Evolutionary conservation across 2,329 filamentous ascomycete species (phyloP).

Genomic region (Plectosphaerella sp.): DNA sequence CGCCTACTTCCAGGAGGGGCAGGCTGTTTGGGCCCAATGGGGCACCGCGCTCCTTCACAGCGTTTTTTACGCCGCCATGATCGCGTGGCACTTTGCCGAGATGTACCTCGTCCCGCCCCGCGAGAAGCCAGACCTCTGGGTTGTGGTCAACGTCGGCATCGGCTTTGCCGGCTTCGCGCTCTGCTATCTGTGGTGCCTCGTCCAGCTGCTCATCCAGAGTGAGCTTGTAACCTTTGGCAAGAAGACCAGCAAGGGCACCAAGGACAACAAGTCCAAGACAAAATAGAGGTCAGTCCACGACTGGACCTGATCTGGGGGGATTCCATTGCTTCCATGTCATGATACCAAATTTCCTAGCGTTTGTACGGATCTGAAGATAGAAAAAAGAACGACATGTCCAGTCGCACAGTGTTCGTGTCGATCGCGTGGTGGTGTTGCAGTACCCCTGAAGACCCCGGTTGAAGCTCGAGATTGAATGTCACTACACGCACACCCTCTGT

Average conservation of each 20-base stretch:
- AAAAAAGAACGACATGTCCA: too few species aligned
- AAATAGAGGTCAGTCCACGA: background rate
- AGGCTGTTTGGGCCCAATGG: conserved; percentile 43
- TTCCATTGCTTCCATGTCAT: too few species aligned
- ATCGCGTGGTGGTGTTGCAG: too few species aligned
- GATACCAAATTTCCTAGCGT: too few species aligned
- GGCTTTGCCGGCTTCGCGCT: conserved; percentile 81
- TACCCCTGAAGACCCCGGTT: too few species aligned
- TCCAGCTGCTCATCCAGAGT: conserved; percentile 59
- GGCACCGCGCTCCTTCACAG: conserved; percentile 67
- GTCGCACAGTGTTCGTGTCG: too few species aligned
- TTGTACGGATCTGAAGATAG: too few species aligned
- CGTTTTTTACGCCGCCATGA: conserved; percentile 72
- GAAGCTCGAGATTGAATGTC: too few species aligned
- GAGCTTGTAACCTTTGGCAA: conserved; percentile 35
- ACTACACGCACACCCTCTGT: too few species aligned
- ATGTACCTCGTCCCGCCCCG: conserved; percentile 62
- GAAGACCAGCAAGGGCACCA: background rate
- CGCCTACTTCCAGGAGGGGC: conserved; percentile 57
- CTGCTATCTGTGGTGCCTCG: conserved; percentile 89
- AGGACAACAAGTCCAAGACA: background rate
- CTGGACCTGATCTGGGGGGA: too few species aligned
- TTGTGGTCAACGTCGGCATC: conserved; percentile 82
- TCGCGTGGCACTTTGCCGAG: conserved; percentile 76
- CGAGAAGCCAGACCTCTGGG: conserved; percentile 88